These are phyloP conservation scores for Austropuccinia psidii DNA, from an alignment of 1,284 basidiomycete species.

Conservation along the genomic window DNA sequence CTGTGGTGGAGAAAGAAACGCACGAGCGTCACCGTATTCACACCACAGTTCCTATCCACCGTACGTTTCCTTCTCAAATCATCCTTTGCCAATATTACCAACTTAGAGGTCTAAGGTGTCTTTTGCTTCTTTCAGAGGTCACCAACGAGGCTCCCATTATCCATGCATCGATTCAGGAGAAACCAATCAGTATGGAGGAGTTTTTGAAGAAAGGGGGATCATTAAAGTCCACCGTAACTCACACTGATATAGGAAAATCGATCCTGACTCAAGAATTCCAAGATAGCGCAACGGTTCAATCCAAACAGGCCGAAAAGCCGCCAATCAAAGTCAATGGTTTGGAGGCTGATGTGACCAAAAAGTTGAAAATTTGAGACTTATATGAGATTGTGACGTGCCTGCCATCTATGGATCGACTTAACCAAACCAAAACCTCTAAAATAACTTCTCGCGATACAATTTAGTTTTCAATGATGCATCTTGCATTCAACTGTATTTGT, in stretches of 20 bases:
- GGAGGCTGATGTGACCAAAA: constrained; percentile 2
- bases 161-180: constrained; percentile 45
- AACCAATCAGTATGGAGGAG: constrained; percentile 44
- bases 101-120: constrained; percentile 35
- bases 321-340: background rate
- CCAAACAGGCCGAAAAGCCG: background rate
- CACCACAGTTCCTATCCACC: constrained; percentile 42
- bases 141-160: constrained; percentile 47
- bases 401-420: too few relatives aligned
- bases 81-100: background rate
- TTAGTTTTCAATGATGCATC: too few relatives aligned
- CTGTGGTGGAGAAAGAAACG: constrained; percentile 45
- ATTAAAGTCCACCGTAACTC: constrained; percentile 39
- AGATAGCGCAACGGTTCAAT: background rate
- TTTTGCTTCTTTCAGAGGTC: constrained; percentile 25
- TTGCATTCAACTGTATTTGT: too few relatives aligned
- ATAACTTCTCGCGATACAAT: too few relatives aligned
- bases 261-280: constrained; percentile 2
- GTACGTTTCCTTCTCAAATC: background rate
- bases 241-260: constrained; percentile 8
- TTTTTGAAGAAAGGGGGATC: constrained; percentile 44
- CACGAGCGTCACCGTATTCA: constrained; percentile 47
- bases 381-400: too few relatives aligned
- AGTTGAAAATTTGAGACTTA: constrained; percentile 10
- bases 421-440: too few relatives aligned